Evolutionary conservation across 1,284 basidiomycete genomes (phyloP).

Genomic region (Butyriboletus appendiculatus): DNA sequence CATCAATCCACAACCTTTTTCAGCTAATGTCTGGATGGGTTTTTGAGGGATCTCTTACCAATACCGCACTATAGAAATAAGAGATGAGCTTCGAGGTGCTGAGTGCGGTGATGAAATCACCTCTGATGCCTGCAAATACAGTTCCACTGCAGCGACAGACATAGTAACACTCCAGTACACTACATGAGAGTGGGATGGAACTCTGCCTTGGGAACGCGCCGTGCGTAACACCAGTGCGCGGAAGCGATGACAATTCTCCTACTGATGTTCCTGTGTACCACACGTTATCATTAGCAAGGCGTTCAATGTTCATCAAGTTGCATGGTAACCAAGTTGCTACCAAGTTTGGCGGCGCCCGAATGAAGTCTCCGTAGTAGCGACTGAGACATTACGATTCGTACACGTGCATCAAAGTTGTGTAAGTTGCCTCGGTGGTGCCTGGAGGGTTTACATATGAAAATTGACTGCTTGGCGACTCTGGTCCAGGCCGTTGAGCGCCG

Average conservation of each 20-base stretch:
- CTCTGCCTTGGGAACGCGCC: neutral
- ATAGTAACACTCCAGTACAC: constrained; percentile 2
- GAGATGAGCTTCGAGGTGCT: too few relatives aligned
- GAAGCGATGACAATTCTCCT: neutral
- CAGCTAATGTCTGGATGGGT: neutral
- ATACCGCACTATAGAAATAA: constrained; percentile 10
- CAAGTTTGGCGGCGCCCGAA: neutral
- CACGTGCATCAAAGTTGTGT: too few relatives aligned
- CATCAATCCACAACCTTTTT: neutral
- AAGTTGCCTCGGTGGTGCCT: too few relatives aligned
- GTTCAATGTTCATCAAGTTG: neutral
- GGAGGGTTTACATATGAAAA: neutral
- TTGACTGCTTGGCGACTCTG: too few relatives aligned
- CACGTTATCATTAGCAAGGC: neutral
- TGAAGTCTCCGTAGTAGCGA: neutral
- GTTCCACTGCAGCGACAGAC: constrained; percentile 18
- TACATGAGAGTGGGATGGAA: neutral
- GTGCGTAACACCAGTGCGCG: neutral
- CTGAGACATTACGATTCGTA: too few relatives aligned
- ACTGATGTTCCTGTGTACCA: neutral
- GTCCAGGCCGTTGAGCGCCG: too few relatives aligned
- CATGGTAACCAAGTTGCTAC: neutral
- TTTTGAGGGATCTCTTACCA: constrained; percentile 7
- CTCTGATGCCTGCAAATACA: constrained; percentile 18
- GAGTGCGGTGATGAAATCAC: neutral